Evolutionary conservation across 148 eudicot genomes (phyloP).

Genomic region (Amaranthus hypochondriacus): DNA sequence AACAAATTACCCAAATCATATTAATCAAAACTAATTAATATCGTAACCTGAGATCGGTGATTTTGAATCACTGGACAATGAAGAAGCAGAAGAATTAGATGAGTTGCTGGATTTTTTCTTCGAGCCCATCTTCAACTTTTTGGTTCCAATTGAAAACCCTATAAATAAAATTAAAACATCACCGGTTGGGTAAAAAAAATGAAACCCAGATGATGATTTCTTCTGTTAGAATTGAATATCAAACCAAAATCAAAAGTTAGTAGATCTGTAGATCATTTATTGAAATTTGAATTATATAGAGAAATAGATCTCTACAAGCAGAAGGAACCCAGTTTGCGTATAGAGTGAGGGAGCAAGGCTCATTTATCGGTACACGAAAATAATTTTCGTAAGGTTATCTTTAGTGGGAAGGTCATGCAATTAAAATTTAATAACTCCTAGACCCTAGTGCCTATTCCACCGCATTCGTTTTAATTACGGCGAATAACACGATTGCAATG

Average conservation of each 20-base stretch:
- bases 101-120: constrained; percentile 29
- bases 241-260: background rate
- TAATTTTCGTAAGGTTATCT: too few relatives aligned
- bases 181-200: background rate
- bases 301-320: background rate
- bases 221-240: background rate
- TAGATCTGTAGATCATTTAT: constrained; percentile 17
- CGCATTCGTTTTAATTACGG: too few relatives aligned
- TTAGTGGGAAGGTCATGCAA: too few relatives aligned
- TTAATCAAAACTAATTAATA: background rate
- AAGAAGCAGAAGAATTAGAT: constrained; percentile 21
- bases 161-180: constrained; percentile 11
- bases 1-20: background rate
- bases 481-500: too few relatives aligned
- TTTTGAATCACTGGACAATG: constrained; percentile 19
- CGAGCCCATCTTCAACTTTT: constrained; percentile 29
- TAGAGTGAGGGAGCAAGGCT: constrained; percentile 1
- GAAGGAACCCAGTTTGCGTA: constrained; percentile 15
- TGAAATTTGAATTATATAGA: background rate
- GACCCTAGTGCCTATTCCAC: too few relatives aligned
- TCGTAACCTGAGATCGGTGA: constrained; percentile 30
- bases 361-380: too few relatives aligned
- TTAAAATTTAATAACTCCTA: too few relatives aligned
- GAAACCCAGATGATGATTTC: constrained; percentile 1
- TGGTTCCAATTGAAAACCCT: background rate